Conservation (phyloP, 257 asterid genomes). For the Scutellaria galericulata region DNA sequence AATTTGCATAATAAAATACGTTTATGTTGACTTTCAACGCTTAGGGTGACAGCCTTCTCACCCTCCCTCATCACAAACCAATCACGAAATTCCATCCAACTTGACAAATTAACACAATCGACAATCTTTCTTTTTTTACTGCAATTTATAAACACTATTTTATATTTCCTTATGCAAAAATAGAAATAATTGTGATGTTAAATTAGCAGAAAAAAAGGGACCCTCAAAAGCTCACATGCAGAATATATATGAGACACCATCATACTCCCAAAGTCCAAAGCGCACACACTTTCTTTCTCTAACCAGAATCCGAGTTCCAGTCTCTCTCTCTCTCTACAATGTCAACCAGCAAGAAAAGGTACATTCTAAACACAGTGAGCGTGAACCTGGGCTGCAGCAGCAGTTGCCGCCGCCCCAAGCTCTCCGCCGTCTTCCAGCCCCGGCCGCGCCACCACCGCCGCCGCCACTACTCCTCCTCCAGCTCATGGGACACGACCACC, state of each 20-base stretch:
- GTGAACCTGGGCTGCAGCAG: slow-evolving; percentile 68
- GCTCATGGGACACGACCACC: slow-evolving; percentile 59
- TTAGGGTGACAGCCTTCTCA: slow-evolving; percentile 20
- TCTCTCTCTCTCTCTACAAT: slow-evolving; percentile 30
- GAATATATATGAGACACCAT: slow-evolving; percentile 43
- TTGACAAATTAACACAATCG: too few relatives aligned
- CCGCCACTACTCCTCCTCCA: slow-evolving; percentile 52
- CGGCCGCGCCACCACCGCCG: slow-evolving; percentile 24
- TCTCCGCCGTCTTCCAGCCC: slow-evolving; percentile 69
- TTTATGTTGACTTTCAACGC: slow-evolving; percentile 10
- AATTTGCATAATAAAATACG: slow-evolving; percentile 5
- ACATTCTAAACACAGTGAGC: slow-evolving; percentile 47
- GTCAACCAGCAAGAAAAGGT: slow-evolving; percentile 57
- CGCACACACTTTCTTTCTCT: not conserved
- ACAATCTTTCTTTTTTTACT: too few relatives aligned
- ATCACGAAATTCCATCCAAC: not conserved
- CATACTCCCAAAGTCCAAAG: slow-evolving; percentile 25
- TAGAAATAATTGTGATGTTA: too few relatives aligned
- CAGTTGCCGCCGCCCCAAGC: slow-evolving; percentile 62
- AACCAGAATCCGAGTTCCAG: not conserved
- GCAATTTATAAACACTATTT: too few relatives aligned
- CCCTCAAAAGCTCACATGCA: slow-evolving; percentile 44
- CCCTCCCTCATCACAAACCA: slow-evolving; percentile 22
- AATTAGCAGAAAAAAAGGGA: not conserved
- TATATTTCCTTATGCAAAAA: too few relatives aligned